phyloP scores from a whole-genome alignment of 306 rosid species.

The Fragaria iinumae region DNA sequence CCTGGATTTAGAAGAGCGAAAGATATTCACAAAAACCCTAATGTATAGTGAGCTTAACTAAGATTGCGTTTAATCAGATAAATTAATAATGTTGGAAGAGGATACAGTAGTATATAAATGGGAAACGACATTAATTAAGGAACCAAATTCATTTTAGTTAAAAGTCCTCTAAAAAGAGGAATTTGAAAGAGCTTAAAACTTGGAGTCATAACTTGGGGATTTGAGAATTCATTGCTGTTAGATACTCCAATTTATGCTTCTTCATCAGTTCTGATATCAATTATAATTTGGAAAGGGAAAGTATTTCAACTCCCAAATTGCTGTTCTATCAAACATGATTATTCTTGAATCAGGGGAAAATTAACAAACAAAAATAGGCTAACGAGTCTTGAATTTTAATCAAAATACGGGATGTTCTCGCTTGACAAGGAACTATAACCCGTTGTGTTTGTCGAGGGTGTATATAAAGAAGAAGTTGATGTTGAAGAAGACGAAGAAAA shows the following conservation, averaged over 20 bases:
- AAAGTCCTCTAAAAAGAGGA: not conserved
- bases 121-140: not conserved
- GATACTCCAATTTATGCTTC: not conserved
- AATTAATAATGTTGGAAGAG: not conserved
- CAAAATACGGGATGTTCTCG: conserved; percentile 62
- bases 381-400: conserved; percentile 21
- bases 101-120: not conserved
- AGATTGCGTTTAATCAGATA: not conserved
- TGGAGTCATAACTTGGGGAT: not conserved
- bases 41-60: not conserved
- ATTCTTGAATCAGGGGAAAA: conserved; percentile 11
- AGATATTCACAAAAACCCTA: not conserved
- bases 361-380: conserved; percentile 22
- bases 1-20: not conserved
- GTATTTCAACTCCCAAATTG: not conserved
- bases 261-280: not conserved
- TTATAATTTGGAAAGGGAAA: conserved; percentile 13
- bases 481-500: conserved; percentile 62
- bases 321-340: conserved; percentile 13
- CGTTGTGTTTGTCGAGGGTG: conserved; percentile 48
- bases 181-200: conserved; percentile 3
- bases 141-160: not conserved
- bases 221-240: not conserved
- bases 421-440: conserved; percentile 69
- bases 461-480: conserved; percentile 52